Evolutionary conservation across 805 yeast genomes (phyloP).

Genomic region (Nakazawaea peltata): DNA sequence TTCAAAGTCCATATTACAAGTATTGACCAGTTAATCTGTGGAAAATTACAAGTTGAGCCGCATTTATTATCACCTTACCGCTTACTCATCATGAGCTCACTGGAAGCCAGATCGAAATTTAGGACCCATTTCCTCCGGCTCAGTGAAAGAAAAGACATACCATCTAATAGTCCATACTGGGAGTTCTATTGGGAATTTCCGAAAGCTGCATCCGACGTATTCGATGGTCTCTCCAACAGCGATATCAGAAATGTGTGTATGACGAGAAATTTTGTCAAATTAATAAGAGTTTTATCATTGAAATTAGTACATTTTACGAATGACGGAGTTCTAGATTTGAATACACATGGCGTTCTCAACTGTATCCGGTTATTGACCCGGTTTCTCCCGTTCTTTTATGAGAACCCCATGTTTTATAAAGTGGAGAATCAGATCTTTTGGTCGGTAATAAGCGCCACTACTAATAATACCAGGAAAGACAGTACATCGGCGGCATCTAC

Average conservation of each 20-base stretch:
- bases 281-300: conserved; percentile 34
- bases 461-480: conserved; percentile 7
- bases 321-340: conserved; percentile 5
- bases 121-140: conserved; percentile 55
- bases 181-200: conserved; percentile 38
- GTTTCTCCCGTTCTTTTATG: conserved; percentile 61
- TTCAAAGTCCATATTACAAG: too few relatives aligned
- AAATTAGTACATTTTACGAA: conserved; percentile 19
- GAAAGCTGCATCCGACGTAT: conserved; percentile 46
- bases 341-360: conserved; percentile 31
- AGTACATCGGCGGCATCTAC: conserved; percentile 15
- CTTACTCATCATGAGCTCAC: not conserved
- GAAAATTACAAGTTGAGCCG: too few relatives aligned
- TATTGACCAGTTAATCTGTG: too few relatives aligned
- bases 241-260: conserved; percentile 58
- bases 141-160: conserved; percentile 33
- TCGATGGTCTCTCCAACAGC: conserved; percentile 41
- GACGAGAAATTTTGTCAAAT: conserved; percentile 50
- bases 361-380: conserved; percentile 59
- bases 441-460: conserved; percentile 22
- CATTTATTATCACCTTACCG: too few relatives aligned
- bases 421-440: conserved; percentile 33
- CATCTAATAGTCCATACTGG: conserved; percentile 34
- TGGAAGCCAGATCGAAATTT: conserved; percentile 22
- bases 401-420: conserved; percentile 30